Percentiles rank a stretch among this genome's conserved stretches.
These are phyloP conservation scores for Solanum sejunctum DNA, from an alignment of 257 asterid genomes.

Conservation along the genomic window DNA sequence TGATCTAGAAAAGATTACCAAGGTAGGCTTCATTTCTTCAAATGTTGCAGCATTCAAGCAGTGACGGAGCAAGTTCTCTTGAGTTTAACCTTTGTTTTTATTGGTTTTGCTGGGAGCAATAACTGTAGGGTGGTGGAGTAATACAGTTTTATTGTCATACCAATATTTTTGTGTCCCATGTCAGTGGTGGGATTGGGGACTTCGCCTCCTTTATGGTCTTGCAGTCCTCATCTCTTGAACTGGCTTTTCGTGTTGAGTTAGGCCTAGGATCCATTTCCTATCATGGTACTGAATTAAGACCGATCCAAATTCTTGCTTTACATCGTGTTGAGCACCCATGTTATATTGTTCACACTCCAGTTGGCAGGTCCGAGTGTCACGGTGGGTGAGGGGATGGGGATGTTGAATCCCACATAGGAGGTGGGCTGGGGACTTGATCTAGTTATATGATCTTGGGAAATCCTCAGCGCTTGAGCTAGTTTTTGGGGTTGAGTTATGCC, in stretches of 20 bases:
- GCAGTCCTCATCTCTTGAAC: background rate
- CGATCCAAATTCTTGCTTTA: background rate
- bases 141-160: background rate
- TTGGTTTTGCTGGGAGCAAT: background rate
- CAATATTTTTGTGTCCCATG: background rate
- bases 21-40: slow-evolving; percentile 29
- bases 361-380: background rate
- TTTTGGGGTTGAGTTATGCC: background rate
- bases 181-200: background rate
- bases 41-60: background rate
- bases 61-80: background rate
- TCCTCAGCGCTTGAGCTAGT: background rate
- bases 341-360: background rate
- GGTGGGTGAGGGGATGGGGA: background rate
- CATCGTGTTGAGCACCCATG: background rate
- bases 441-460: background rate
- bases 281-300: background rate
- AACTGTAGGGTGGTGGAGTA: background rate
- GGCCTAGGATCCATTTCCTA: background rate
- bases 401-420: background rate
- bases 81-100: background rate
- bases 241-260: background rate
- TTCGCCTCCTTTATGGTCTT: background rate
- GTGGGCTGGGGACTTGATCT: background rate
- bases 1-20: slow-evolving; percentile 92